These are phyloP conservation scores for Copromyces sp. DNA, from an alignment of 495 filamentous ascomycete genomes.

Conservation along the genomic window DNA sequence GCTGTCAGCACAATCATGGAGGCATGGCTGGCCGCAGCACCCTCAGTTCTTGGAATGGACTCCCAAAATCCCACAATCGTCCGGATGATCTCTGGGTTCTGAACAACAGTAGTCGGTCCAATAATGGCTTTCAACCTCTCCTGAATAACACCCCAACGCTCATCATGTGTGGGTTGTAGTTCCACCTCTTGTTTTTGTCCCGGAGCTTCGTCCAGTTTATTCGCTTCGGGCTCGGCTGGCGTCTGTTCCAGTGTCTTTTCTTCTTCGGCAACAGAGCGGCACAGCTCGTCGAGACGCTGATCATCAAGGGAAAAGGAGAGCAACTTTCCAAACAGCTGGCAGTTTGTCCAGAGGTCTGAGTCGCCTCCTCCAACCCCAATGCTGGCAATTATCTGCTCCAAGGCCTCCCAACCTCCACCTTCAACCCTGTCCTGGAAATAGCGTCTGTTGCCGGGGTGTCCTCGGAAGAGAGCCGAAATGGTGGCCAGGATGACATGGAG, in stretches of 20 bases:
- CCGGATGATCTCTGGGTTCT: constrained; percentile 55
- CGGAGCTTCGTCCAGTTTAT: neutral
- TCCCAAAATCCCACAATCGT: constrained; percentile 57
- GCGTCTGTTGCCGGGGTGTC: constrained; percentile 75
- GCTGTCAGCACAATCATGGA: constrained; percentile 52
- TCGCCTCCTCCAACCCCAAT: constrained; percentile 49
- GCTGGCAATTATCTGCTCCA: constrained; percentile 58
- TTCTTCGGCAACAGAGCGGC: constrained; percentile 23
- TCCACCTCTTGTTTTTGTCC: neutral
- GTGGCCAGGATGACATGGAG: constrained; percentile 60
- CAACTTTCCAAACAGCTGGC: constrained; percentile 76
- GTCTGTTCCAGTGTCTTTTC: neutral
- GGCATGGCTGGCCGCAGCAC: constrained; percentile 32
- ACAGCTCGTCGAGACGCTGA: constrained; percentile 48
- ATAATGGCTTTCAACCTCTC: constrained; percentile 38
- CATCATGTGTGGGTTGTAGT: neutral
- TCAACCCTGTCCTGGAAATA: constrained; percentile 69
- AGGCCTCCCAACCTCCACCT: constrained; percentile 65
- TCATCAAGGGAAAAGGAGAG: constrained; percentile 75
- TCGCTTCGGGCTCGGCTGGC: neutral
- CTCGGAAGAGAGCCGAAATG: constrained; percentile 63
- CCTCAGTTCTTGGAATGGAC: constrained; percentile 40
- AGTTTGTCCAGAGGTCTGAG: constrained; percentile 50
- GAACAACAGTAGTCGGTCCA: constrained; percentile 43
- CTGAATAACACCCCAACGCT: constrained; percentile 17